A percentile compares a stretch with the other conserved stretches of the same genome.
Evolutionary conservation across 176 grass and related monocot genomes (phyloP).

Genomic region (Pharus latifolius): DNA sequence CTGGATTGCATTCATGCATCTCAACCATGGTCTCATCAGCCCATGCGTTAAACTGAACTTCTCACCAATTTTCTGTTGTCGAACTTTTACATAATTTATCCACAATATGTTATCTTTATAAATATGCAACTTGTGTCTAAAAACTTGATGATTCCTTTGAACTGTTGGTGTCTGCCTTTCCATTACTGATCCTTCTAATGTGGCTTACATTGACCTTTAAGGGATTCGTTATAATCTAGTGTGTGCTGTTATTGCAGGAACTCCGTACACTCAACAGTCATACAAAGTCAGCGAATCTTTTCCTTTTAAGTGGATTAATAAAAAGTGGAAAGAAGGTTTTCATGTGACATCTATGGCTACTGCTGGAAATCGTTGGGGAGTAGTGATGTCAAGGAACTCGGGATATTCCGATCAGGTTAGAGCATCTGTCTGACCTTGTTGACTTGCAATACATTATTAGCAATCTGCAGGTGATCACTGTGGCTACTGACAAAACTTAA

Average conservation of each 20-base stretch:
- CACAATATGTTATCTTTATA: neutral
- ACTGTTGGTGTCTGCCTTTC: neutral
- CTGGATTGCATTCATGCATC: neutral
- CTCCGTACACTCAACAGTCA: slow-evolving; percentile 67
- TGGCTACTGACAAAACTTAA: neutral
- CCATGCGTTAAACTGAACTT: neutral
- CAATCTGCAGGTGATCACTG: neutral
- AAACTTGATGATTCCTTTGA: neutral
- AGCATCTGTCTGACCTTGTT: neutral
- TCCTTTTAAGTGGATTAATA: slow-evolving; percentile 94
- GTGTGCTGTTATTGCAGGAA: slow-evolving; percentile 33
- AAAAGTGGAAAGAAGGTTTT: slow-evolving; percentile 93
- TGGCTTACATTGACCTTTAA: neutral
- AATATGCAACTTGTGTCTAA: neutral
- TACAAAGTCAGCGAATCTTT: slow-evolving; percentile 91
- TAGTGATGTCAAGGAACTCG: slow-evolving; percentile 76
- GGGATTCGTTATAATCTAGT: neutral
- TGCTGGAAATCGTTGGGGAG: slow-evolving; percentile 61
- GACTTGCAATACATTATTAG: neutral
- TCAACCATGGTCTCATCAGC: neutral
- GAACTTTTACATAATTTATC: neutral
- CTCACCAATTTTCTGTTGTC: neutral
- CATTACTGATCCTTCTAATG: neutral
- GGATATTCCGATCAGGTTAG: slow-evolving; percentile 65
- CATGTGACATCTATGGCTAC: slow-evolving; percentile 83